A percentile compares a stretch with the other conserved stretches of the same genome.
These are phyloP conservation scores for Allantophomopsis cytisporea DNA, from an alignment of 2,329 filamentous ascomycete genomes.

Conservation along the genomic window DNA sequence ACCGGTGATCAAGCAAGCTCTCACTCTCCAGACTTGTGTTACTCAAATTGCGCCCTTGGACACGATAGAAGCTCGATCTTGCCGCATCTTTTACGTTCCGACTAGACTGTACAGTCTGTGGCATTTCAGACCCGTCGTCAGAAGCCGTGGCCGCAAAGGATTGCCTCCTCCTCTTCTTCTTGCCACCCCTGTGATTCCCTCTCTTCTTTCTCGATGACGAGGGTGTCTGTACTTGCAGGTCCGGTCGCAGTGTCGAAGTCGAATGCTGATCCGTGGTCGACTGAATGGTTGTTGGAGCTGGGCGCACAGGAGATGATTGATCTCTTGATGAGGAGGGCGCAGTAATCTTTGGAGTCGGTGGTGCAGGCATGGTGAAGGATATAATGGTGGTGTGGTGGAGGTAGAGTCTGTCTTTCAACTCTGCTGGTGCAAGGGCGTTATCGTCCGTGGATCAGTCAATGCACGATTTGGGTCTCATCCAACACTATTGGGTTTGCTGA, in stretches of 20 bases:
- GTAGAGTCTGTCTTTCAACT: too few species aligned
- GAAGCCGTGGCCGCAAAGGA: slow-evolving; percentile 65
- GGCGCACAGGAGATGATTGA: slow-evolving; percentile 6
- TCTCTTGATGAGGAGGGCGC: background rate
- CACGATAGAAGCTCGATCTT: slow-evolving; percentile 30
- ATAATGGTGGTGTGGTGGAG: too few species aligned
- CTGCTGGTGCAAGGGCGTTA: too few species aligned
- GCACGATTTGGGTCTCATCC: too few species aligned
- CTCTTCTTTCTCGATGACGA: slow-evolving; percentile 34
- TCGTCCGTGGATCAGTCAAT: too few species aligned
- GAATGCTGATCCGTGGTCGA: slow-evolving; percentile 4
- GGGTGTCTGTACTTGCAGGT: slow-evolving; percentile 2
- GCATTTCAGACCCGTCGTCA: slow-evolving; percentile 27
- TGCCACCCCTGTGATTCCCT: slow-evolving; percentile 63
- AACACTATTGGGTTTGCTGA: too few species aligned
- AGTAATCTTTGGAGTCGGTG: background rate
- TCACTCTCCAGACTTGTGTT: slow-evolving; percentile 84
- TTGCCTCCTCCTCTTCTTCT: slow-evolving; percentile 62
- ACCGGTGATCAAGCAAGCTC: slow-evolving; percentile 77
- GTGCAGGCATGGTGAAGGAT: background rate
- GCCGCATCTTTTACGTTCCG: slow-evolving; percentile 11
- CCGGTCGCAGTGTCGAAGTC: slow-evolving; percentile 8
- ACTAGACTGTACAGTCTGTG: slow-evolving; percentile 16
- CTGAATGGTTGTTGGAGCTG: slow-evolving; percentile 9
- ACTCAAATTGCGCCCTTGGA: slow-evolving; percentile 49